Evolutionary conservation across 2,329 filamentous ascomycete genomes (phyloP), one percentile per base, ranked within the genome.

Genomic region (Claviceps spartinae): DNA sequence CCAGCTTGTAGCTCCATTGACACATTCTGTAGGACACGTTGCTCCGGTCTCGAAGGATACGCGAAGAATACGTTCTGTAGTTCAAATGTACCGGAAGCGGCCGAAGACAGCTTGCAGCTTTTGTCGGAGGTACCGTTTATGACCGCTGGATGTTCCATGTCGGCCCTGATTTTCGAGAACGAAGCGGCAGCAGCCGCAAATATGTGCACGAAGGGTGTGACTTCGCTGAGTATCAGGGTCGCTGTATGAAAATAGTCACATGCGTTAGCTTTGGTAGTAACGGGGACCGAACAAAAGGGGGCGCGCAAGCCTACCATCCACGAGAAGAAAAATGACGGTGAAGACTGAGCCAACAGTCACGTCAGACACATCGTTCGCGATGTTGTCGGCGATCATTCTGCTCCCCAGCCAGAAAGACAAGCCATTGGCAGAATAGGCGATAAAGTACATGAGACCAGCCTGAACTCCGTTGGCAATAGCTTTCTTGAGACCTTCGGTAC

Each of bases 361-460:
- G 3, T 69, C 71, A 8, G 65, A 53, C 61, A 47, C 44, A 13
- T 47, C 36, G n/a, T 47, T 47, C 61, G 54, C 26, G 62, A 60
- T 6, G 69, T 63, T 2, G 68, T 63, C 58, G 2, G 64, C 64
- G 40, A 67, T 64, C 54, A 51, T 38, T 43, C 65, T 69, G 56
- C 77, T 80, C 45, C 81, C 82, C 62, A 82, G 76, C 78, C 79
- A 85, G 59, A 83, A 84, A 0, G 81, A 81, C 11, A 85, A 64
- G 7, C 76, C 81, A 58, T 82, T 83, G 5, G 79, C 79, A 2
- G 77, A 71, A 57, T 82, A 84, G 2, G 80, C 78, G 53, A 84
- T 74, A 58, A 85, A 84, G 60, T 83, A 85, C 18, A 84, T 63
- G n/a, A 79, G 60, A n/a, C 80, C 81, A 7, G 77, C 70, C 59